A percentile compares a stretch with the other conserved stretches of the same genome.
Conservation (phyloP, 2,329 filamentous ascomycete species). For the Phoma herbarum region DNA sequence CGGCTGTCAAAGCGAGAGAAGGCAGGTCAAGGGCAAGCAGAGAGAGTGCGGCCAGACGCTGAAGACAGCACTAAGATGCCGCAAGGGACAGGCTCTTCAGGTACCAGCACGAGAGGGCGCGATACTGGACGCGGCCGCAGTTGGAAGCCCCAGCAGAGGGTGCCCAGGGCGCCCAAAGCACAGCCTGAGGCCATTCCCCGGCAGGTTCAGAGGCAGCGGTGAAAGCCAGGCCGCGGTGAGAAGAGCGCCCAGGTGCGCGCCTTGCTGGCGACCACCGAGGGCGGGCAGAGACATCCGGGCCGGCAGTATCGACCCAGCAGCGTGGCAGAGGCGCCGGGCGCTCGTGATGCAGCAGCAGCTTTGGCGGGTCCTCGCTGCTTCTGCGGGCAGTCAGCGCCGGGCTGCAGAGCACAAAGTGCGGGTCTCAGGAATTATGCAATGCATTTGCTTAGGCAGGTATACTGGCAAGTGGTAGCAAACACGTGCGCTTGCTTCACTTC, state of each 20-base stretch:
- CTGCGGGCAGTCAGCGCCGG: slow-evolving; percentile 18
- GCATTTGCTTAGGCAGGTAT: not conserved
- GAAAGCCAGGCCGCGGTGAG: too few relatives aligned
- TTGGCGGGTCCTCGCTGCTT: slow-evolving; percentile 23
- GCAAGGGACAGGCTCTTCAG: not conserved
- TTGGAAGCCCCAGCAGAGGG: too few relatives aligned
- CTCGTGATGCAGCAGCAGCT: slow-evolving; percentile 7
- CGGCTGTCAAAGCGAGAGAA: not conserved
- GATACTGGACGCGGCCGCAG: not conserved
- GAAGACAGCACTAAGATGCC: not conserved
- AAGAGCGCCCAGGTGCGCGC: not conserved
- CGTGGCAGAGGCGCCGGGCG: slow-evolving; percentile 1
- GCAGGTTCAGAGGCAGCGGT: not conserved
- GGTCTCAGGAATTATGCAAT: slow-evolving; percentile 13
- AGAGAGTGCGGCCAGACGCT: not conserved
- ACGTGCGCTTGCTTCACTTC: not conserved
- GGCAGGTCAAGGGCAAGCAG: not conserved
- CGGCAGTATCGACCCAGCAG: slow-evolving; percentile 1
- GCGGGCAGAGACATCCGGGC: not conserved
- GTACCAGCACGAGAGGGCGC: not conserved
- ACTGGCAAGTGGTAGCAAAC: not conserved
- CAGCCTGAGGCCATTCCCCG: not conserved
- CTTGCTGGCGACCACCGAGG: not conserved
- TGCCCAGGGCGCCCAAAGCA: not conserved
- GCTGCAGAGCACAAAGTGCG: slow-evolving; percentile 11